A percentile compares a stretch with the other conserved stretches of the same genome.
Conservation (phyloP, 176 grass and related monocot species). For the Calamus simplicifolius region DNA sequence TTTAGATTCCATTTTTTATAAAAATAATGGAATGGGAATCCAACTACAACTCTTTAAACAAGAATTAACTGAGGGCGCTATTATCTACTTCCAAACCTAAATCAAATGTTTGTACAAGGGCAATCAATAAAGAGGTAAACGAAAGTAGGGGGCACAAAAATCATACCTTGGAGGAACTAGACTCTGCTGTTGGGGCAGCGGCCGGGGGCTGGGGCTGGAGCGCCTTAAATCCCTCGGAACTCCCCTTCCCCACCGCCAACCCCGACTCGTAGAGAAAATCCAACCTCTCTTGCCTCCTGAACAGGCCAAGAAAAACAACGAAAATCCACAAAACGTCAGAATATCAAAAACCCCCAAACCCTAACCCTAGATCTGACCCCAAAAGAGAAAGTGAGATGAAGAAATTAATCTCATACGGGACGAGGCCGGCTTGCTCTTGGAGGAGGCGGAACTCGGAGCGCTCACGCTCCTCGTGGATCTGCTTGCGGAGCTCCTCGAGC, state of each 20-base stretch:
- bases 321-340: neutral
- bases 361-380: slow-evolving; percentile 20
- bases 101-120: too few relatives aligned
- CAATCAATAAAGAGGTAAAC: too few relatives aligned
- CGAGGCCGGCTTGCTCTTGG: slow-evolving; percentile 80
- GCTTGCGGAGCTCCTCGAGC: slow-evolving; percentile 90
- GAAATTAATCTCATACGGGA: slow-evolving; percentile 37
- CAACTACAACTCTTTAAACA: too few relatives aligned
- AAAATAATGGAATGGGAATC: too few relatives aligned
- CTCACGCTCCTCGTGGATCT: slow-evolving; percentile 86
- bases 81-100: too few relatives aligned
- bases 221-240: slow-evolving; percentile 83
- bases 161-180: slow-evolving; percentile 65
- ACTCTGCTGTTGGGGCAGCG: slow-evolving; percentile 14
- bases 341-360: slow-evolving; percentile 1
- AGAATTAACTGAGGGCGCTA: too few relatives aligned
- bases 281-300: slow-evolving; percentile 82
- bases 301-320: neutral
- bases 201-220: slow-evolving; percentile 38
- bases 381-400: neutral
- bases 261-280: slow-evolving; percentile 98
- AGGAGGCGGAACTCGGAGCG: slow-evolving; percentile 82
- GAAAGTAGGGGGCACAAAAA: too few relatives aligned
- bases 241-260: slow-evolving; percentile 75
- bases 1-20: too few relatives aligned